phyloP scores from a whole-genome alignment of 768 basidiomycete species.

The Amanita subjunquillea region DNA sequence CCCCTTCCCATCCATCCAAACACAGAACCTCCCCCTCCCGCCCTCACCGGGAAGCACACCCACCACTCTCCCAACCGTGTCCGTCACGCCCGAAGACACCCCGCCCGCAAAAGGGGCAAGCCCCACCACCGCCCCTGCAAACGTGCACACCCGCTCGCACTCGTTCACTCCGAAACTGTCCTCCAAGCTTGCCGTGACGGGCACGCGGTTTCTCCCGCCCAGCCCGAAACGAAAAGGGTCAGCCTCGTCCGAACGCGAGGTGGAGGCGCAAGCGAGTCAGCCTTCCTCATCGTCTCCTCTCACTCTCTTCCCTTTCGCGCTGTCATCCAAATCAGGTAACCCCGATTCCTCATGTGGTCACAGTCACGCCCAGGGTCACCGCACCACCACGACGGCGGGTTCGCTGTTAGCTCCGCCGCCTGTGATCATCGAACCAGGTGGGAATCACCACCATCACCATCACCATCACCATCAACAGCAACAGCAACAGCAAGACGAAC shows the following conservation, averaged over 20 bases:
- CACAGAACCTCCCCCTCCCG: constrained; percentile 13
- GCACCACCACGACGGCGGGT: constrained; percentile 10
- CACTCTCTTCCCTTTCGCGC: neutral
- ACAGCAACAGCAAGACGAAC: constrained; percentile 14
- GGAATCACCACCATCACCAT: neutral
- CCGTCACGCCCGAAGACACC: constrained; percentile 30
- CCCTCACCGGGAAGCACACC: constrained; percentile 26
- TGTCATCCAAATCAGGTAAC: neutral
- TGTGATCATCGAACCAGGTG: constrained; percentile 28
- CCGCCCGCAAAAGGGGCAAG: constrained; percentile 6
- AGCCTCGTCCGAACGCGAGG: constrained; percentile 28
- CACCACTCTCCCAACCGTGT: constrained; percentile 20
- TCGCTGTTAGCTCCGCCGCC: constrained; percentile 34
- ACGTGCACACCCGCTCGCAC: constrained; percentile 53
- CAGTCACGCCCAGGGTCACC: constrained; percentile 6
- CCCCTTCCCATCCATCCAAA: constrained; percentile 30
- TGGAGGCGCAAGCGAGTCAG: constrained; percentile 2
- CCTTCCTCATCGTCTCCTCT: neutral
- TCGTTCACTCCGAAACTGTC: constrained; percentile 65
- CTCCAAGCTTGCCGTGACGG: constrained; percentile 45
- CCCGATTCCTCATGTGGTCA: neutral
- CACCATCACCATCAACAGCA: neutral
- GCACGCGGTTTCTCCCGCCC: constrained; percentile 36
- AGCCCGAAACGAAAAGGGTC: constrained; percentile 53
- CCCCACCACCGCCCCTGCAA: constrained; percentile 12